These are phyloP conservation scores for Tulasnella sp. DNA, from an alignment of 768 basidiomycete species.

Conservation along the genomic window DNA sequence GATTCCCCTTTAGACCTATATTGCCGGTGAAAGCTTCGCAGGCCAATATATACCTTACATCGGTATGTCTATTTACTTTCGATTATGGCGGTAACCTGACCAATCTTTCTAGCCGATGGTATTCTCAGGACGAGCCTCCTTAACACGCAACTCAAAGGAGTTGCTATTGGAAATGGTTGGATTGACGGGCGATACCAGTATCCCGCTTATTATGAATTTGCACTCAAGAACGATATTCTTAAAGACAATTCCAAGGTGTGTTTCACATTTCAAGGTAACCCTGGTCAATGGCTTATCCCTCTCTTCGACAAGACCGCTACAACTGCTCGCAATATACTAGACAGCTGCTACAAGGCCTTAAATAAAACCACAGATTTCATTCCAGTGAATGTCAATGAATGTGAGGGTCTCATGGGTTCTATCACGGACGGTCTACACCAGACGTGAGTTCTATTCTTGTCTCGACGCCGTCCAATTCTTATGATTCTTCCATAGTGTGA, in stretches of 20 bases:
- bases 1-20: constrained; percentile 53
- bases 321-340: constrained; percentile 41
- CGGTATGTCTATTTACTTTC: constrained; percentile 33
- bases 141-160: constrained; percentile 52
- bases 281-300: constrained; percentile 8
- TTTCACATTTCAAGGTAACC: background rate
- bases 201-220: constrained; percentile 77
- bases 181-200: constrained; percentile 85
- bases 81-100: background rate
- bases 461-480: background rate
- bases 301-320: constrained; percentile 42
- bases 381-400: constrained; percentile 37
- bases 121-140: constrained; percentile 47
- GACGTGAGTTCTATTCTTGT: constrained; percentile 15
- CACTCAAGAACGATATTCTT: constrained; percentile 63
- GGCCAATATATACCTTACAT: constrained; percentile 98
- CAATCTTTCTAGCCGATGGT: constrained; percentile 48
- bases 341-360: constrained; percentile 40
- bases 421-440: constrained; percentile 27
- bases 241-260: constrained; percentile 56
- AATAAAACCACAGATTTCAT: constrained; percentile 24
- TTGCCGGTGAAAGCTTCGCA: constrained; percentile 92
- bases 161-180: constrained; percentile 97
- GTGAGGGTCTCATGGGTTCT: constrained; percentile 44
- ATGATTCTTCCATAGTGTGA: constrained; percentile 34